Evolutionary conservation across 2,329 filamentous ascomycete species (phyloP).

Genomic region (Cytospora piceae): DNA sequence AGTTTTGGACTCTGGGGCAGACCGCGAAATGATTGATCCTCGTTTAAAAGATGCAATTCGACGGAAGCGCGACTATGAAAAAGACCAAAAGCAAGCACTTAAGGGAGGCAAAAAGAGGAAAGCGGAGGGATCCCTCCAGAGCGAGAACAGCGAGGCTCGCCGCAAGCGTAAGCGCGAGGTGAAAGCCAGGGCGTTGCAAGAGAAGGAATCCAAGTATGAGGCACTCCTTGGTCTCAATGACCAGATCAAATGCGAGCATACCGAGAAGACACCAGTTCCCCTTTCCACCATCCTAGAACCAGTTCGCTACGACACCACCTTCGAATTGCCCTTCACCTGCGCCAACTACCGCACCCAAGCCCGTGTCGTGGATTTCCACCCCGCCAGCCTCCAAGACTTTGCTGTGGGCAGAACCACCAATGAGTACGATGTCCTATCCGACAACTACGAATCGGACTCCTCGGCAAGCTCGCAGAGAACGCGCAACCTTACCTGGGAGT

Average conservation of each 20-base stretch:
- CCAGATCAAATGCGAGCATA: slow-evolving; percentile 50
- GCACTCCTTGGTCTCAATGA: slow-evolving; percentile 35
- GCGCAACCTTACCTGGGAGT: slow-evolving; percentile 65
- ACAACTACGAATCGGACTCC: slow-evolving; percentile 39
- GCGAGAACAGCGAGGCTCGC: slow-evolving; percentile 34
- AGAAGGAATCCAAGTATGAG: slow-evolving; percentile 37
- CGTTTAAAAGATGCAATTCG: slow-evolving; percentile 61
- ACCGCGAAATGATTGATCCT: slow-evolving; percentile 48
- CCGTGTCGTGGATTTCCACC: slow-evolving; percentile 82
- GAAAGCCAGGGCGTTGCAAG: slow-evolving; percentile 35
- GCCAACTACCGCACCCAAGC: slow-evolving; percentile 69
- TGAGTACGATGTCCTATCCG: slow-evolving; percentile 57
- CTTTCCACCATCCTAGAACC: slow-evolving; percentile 48
- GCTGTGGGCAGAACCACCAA: slow-evolving; percentile 50
- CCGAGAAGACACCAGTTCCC: slow-evolving; percentile 40
- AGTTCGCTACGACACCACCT: slow-evolving; percentile 45
- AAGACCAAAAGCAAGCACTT: slow-evolving; percentile 46
- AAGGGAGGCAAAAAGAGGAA: slow-evolving; percentile 47
- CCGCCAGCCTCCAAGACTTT: slow-evolving; percentile 73
- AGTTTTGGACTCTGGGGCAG: slow-evolving; percentile 47
- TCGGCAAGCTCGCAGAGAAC: slow-evolving; percentile 39
- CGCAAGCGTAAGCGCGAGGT: slow-evolving; percentile 3
- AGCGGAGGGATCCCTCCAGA: slow-evolving; percentile 32
- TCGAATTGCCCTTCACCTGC: slow-evolving; percentile 74
- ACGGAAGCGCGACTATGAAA: slow-evolving; percentile 69